These are phyloP conservation scores for Fusarium sulawesiense DNA, from an alignment of 2,329 filamentous ascomycete species.

Conservation along the genomic window DNA sequence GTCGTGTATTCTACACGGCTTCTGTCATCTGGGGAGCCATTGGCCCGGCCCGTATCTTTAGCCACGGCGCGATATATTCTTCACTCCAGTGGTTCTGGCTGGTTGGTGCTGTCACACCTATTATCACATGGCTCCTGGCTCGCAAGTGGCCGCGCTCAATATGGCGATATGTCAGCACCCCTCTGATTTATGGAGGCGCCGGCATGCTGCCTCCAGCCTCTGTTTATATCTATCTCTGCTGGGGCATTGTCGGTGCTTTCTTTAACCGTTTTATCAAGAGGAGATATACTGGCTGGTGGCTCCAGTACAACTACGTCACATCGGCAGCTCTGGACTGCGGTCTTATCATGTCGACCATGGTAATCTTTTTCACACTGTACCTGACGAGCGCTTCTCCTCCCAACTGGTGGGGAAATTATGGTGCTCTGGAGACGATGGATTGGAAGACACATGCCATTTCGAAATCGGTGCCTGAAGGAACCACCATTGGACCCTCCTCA, in stretches of 20 bases:
- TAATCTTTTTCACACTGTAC: slow-evolving; percentile 77
- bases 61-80: slow-evolving; percentile 69
- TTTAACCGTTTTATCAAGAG: slow-evolving; percentile 77
- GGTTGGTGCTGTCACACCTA: slow-evolving; percentile 70
- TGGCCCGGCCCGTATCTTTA: slow-evolving; percentile 77
- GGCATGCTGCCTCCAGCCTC: slow-evolving; percentile 75
- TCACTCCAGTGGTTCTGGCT: slow-evolving; percentile 78
- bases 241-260: slow-evolving; percentile 73
- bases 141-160: slow-evolving; percentile 69
- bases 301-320: slow-evolving; percentile 81
- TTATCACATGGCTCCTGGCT: slow-evolving; percentile 72
- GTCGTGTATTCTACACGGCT: slow-evolving; percentile 72
- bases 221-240: slow-evolving; percentile 76
- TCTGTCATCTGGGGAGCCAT: slow-evolving; percentile 81
- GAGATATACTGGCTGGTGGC: slow-evolving; percentile 77
- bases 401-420: slow-evolving; percentile 71
- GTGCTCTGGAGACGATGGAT: slow-evolving; percentile 61
- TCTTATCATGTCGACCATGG: slow-evolving; percentile 71
- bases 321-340: slow-evolving; percentile 78
- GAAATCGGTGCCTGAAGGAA: slow-evolving; percentile 54
- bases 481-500: slow-evolving; percentile 63
- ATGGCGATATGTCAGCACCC: slow-evolving; percentile 74
- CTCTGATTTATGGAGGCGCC: slow-evolving; percentile 74
- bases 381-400: slow-evolving; percentile 67
- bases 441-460: slow-evolving; percentile 57